phyloP scores from a whole-genome alignment of 1,284 basidiomycete species.

The Lignosus rhinocerotis region DNA sequence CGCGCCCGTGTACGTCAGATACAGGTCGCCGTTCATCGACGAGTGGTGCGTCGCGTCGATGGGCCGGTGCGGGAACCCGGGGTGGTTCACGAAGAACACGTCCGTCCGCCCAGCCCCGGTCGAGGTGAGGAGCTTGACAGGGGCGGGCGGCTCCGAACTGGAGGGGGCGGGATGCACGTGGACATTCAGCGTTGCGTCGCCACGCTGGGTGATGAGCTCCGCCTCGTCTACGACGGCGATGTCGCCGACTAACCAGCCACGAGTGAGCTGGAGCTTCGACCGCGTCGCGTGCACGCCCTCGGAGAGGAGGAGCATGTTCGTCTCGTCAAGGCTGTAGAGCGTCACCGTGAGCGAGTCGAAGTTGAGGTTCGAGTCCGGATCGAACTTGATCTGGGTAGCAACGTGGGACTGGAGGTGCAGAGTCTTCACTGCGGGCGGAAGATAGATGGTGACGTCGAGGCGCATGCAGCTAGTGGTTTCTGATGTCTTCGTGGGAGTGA shows the following conservation, averaged over 20 bases:
- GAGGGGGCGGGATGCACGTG: conserved; percentile 42
- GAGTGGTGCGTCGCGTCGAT: conserved; percentile 50
- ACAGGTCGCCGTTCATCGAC: conserved; percentile 50
- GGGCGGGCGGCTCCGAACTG: conserved; percentile 31
- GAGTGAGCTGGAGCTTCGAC: conserved; percentile 45
- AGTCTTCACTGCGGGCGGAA: conserved; percentile 49
- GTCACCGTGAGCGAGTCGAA: conserved; percentile 48
- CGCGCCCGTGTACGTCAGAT: conserved; percentile 53
- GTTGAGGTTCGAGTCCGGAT: conserved; percentile 39
- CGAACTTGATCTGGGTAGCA: conserved; percentile 50
- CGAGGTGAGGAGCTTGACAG: conserved; percentile 44
- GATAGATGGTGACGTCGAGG: conserved; percentile 51
- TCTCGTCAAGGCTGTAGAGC: conserved; percentile 36
- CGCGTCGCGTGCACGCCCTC: conserved; percentile 40
- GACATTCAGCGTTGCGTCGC: conserved; percentile 51
- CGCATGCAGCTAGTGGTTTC: conserved; percentile 44
- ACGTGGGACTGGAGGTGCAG: conserved; percentile 45
- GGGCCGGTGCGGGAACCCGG: conserved; percentile 42
- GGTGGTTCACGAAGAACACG: conserved; percentile 45
- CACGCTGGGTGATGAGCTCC: conserved; percentile 48
- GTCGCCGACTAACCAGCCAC: conserved; percentile 64
- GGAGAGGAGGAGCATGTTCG: conserved; percentile 49
- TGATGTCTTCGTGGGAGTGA: conserved; percentile 22
- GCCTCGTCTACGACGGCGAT: conserved; percentile 45
- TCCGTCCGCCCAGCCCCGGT: conserved; percentile 52